Percentiles rank a stretch among this genome's conserved stretches.
Conservation (phyloP, 2,329 filamentous ascomycete genomes). For the Nigrograna mackinnonii region DNA sequence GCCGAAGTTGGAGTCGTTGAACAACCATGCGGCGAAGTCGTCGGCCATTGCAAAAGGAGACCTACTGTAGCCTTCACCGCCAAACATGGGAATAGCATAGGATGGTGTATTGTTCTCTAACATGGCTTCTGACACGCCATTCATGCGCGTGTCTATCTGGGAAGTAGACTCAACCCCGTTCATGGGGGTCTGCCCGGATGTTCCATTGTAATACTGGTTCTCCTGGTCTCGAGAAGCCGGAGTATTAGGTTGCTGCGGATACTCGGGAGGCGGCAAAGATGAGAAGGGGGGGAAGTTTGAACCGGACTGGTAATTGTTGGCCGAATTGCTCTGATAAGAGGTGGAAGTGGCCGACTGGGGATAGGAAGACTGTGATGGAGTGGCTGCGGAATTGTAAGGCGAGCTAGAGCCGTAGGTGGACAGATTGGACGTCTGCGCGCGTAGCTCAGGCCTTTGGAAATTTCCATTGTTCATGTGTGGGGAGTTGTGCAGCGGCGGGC, state of each 20-base stretch:
- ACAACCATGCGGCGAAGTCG: slow-evolving; percentile 84
- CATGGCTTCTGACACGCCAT: slow-evolving; percentile 41
- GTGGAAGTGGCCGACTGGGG: slow-evolving; percentile 48
- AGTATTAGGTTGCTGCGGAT: slow-evolving; percentile 32
- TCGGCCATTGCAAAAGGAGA: slow-evolving; percentile 88
- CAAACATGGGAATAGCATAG: slow-evolving; percentile 83
- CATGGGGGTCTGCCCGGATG: slow-evolving; percentile 38
- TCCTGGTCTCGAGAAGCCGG: slow-evolving; percentile 40
- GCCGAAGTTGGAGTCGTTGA: slow-evolving; percentile 66
- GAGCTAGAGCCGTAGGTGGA: slow-evolving; percentile 37
- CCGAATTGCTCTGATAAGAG: slow-evolving; percentile 35
- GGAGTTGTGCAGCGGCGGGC: slow-evolving; percentile 37
- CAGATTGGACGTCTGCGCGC: slow-evolving; percentile 38
- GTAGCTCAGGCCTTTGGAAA: slow-evolving; percentile 38
- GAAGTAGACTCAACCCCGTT: slow-evolving; percentile 42
- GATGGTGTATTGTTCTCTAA: slow-evolving; percentile 51
- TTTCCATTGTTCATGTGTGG: slow-evolving; percentile 38
- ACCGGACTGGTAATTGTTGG: slow-evolving; percentile 58
- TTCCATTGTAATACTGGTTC: slow-evolving; percentile 40
- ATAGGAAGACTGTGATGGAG: slow-evolving; percentile 55
- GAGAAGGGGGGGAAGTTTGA: slow-evolving; percentile 66
- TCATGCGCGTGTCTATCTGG: slow-evolving; percentile 35
- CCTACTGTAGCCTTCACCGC: slow-evolving; percentile 78
- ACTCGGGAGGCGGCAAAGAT: slow-evolving; percentile 64
- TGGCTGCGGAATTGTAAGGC: slow-evolving; percentile 36